Evolutionary conservation across 306 rosid species (phyloP), one percentile per base, ranked within the genome.

Genomic region (Ormosia emarginata): DNA sequence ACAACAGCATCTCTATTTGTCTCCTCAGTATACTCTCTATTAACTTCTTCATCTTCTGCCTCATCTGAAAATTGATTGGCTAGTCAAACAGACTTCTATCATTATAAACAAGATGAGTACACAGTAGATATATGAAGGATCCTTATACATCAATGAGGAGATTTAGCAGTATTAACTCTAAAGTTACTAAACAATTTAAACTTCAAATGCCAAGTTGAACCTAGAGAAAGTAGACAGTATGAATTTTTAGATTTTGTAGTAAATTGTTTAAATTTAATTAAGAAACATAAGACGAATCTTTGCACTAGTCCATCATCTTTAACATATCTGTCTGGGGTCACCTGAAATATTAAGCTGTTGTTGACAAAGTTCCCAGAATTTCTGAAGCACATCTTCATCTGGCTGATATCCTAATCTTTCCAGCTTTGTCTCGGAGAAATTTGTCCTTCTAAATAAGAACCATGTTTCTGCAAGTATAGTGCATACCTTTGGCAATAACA

Each of bases 281-380:
- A 15, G 47, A 71, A 79, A 66, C 13, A 57, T 73, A 39, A 57
- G 63, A 71, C 53, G 15, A 79, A 37, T 82, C 40, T 53, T 41
- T 15, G 32, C 71, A 66, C 46, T 13, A 41, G 59, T 61, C 24
- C 55, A 44, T 10, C 57, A 72, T 57, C 49, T 32, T 59, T 17
- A 32, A 67, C 53, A 65, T 56, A 55, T 41, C 63, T 59, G 59
- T 44, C 43, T 29, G 71, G 64, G 43, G 52, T 81, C 71, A 95
- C 99, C 99, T 85, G 95, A 84, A 64, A 78, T 85, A 87, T 77
- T 83, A 61, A 95, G 97, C 85, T 89, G 97, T 43, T 79, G 90
- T 86, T 86, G 90, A 88, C 97, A 91, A 71, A 93, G 89, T 85
- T 80, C 87, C 99, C 99, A 95, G 68, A 89, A 95, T 73, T 87